Evolutionary conservation across 768 basidiomycete genomes (phyloP), one percentile per base, ranked within the genome.

Genomic region (Pisolithus marmoratus): DNA sequence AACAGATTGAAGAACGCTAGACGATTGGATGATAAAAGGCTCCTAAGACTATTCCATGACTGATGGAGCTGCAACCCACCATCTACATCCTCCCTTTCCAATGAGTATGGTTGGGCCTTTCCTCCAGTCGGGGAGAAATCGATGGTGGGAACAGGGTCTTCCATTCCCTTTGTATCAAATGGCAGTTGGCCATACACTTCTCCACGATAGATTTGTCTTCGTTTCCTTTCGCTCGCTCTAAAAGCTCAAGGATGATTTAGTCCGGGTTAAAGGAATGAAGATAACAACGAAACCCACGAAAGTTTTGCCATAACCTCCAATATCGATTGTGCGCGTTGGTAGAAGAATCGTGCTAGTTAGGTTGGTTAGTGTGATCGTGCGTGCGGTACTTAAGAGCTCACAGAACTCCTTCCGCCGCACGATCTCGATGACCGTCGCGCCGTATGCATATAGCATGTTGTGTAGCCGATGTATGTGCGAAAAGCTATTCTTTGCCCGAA

Each of bases 331-430:
- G 91, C 85, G 46, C 91, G 78, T 56, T 85, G 84, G 53, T 84
- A 82, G 66, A 97, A 90, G 64, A 93, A 88, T 26, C 80, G 78
- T 43, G 82, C 90, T 91, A 52, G 36, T 48, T 5, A 17, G 19
- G 14, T 14, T 34, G 14, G 12, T n/a, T 24, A 7, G 5, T 4
- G 49, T 34, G 7, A 27, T 34, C 22, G n/a, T 14, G 17, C 38
- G 24, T 24, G 46, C 22, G 38, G 50, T 23, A 38, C 23, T 48
- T 15, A 38, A 7, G 29, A 50, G 67, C 84, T 66, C 54, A 87
- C 91, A 76, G 66, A 95, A 96, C 63, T 95, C 91, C 59, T 90
- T 90, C 50, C 95, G 76, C 52, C 95, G 77, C 2, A 94, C 89
- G 27, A 97, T 83, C 68, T 98, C 95, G 17, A 94, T 78, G 8